phyloP scores from a whole-genome alignment of 495 filamentous ascomycete genomes.

The Hypoxylon perforatum region DNA sequence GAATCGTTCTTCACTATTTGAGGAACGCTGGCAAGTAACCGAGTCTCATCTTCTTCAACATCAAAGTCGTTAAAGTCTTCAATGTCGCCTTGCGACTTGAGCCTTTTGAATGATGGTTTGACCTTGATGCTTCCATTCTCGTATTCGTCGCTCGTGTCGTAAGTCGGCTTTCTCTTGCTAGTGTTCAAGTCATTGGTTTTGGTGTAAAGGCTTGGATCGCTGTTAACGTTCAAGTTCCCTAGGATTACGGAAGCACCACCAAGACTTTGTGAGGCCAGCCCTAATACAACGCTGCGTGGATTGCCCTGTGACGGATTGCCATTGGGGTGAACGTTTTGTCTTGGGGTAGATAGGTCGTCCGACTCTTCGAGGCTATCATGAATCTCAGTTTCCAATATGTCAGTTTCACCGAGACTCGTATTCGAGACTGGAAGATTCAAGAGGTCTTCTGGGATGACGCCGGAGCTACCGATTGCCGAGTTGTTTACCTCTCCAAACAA shows the following conservation, averaged over 20 bases:
- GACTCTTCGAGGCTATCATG: constrained; percentile 57
- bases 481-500: constrained; percentile 85
- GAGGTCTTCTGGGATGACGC: constrained; percentile 53
- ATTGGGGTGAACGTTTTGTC: constrained; percentile 37
- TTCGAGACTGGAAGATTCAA: constrained; percentile 58
- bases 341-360: constrained; percentile 48
- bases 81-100: constrained; percentile 52
- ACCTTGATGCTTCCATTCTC: constrained; percentile 30
- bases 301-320: constrained; percentile 47
- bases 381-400: constrained; percentile 51
- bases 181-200: constrained; percentile 45
- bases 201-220: constrained; percentile 17
- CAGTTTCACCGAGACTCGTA: constrained; percentile 45
- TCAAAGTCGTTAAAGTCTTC: constrained; percentile 11
- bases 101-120: constrained; percentile 57
- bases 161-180: constrained; percentile 59
- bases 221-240: constrained; percentile 53
- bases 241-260: constrained; percentile 56
- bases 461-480: constrained; percentile 73
- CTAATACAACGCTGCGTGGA: constrained; percentile 51
- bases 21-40: constrained; percentile 52
- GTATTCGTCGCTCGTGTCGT: constrained; percentile 51
- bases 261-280: constrained; percentile 55
- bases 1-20: constrained; percentile 46
- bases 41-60: constrained; percentile 46